phyloP scores from a whole-genome alignment of 495 filamentous ascomycete species.

The Daldinia grandis region DNA sequence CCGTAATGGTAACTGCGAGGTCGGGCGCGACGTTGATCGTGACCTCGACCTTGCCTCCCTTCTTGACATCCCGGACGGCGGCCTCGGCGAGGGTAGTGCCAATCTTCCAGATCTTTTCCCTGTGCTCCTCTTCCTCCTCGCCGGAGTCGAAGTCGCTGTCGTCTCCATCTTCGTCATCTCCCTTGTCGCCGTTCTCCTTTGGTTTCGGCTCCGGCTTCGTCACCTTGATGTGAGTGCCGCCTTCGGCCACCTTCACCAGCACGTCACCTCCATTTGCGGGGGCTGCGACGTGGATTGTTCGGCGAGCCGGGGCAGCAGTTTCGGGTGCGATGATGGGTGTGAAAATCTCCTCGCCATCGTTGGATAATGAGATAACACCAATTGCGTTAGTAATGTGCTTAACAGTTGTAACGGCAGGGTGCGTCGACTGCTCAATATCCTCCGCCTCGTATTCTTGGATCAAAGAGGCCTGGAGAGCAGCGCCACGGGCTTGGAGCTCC shows the following conservation, averaged over 20 bases:
- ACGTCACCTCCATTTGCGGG: conserved; percentile 85
- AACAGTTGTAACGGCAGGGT: conserved; percentile 92
- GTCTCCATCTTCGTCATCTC: conserved; percentile 69
- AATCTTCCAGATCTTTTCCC: conserved; percentile 93
- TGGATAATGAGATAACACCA: conserved; percentile 79
- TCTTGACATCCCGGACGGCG: conserved; percentile 80
- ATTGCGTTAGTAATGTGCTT: conserved; percentile 89
- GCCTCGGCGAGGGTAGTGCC: conserved; percentile 86
- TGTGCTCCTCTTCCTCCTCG: conserved; percentile 85
- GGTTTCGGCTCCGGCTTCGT: conserved; percentile 82
- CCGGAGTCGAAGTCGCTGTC: conserved; percentile 75
- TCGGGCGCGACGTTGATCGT: conserved; percentile 85
- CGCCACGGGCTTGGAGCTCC: conserved; percentile 86
- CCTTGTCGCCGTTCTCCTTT: conserved; percentile 69
- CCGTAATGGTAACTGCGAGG: conserved; percentile 77
- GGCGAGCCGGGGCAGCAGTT: conserved; percentile 88
- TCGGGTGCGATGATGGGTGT: conserved; percentile 79
- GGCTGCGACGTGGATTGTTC: conserved; percentile 76
- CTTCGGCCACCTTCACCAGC: conserved; percentile 86
- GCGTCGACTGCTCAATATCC: conserved; percentile 94
- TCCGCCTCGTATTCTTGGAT: conserved; percentile 91
- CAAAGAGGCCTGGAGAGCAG: conserved; percentile 92
- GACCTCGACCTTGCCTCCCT: conserved; percentile 90
- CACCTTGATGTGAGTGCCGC: conserved; percentile 85
- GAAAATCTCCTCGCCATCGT: conserved; percentile 71